Base-by-base conservation (phyloP, 805 yeast genomes). In the Maudiozyma saulgeensis region DNA sequence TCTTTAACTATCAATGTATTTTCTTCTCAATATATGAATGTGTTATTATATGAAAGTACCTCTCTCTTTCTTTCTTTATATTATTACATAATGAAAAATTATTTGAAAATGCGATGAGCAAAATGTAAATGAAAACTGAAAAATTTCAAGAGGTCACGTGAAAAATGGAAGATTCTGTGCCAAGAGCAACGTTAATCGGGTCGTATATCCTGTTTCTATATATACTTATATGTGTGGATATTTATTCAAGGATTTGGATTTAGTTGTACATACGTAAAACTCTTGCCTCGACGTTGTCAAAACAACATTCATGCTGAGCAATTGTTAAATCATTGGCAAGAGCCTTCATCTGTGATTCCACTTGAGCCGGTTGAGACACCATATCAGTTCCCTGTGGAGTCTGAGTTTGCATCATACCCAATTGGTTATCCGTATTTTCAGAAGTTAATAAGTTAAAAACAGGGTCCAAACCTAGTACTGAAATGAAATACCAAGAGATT, bases 401-500 rank as follows among this genome's bases (percentile, higher is more conserved):
- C 45, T 57, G 63, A 38, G 55, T 60, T 51, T 55, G 60, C 43
- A 44, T 40, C 41, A 53, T 44, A 6, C 59, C 71, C 65, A 57
- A 55, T 65, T 56, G 52, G 51, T 58, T 54, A 52, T 62, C 56
- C 43, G 57, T 44, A 58, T 66, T 40, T 15, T 56, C 57, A 9
- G 58, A 53, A 28, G 87, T 75, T 7, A 89, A 54, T 47, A 91
- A 74, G 38, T 85, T 76, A 63, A 83, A 84, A 1, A 93, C 81
- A 0, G 96, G 84, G 56, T 79, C 78, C 52, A 93, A 74, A 28
- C 98, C 98, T 46, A 90, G 66, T 52, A 88, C 78, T 49, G 88
- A 86, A 48, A 91, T 85, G 64, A 93, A 87, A 65, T 91, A 93
- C 98, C 98, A 93, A 5, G 97, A 88, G 19, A 93, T 84, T 2